phyloP scores from a whole-genome alignment of 768 basidiomycete species.

The Phanerodontia chrysosporium region DNA sequence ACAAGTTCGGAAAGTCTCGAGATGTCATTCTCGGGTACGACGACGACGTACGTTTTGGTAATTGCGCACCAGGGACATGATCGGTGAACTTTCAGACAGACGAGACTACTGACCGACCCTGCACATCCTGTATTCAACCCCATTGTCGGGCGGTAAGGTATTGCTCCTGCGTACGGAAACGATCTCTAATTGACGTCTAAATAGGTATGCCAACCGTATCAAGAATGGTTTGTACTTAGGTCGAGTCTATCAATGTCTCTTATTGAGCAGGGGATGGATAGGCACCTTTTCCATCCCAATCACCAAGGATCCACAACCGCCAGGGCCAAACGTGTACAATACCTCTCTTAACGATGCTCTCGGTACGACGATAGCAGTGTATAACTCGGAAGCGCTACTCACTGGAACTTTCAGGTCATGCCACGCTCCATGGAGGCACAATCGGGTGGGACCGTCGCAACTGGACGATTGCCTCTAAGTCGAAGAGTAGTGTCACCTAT shows the following conservation, averaged over 20 bases:
- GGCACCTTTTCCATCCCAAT: constrained; percentile 54
- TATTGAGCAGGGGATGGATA: no score
- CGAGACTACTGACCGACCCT: constrained; percentile 38
- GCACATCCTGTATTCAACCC: constrained; percentile 42
- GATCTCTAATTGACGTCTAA: constrained; percentile 16
- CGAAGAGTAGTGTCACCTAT: constrained; percentile 46
- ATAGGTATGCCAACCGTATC: constrained; percentile 50
- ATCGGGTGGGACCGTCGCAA: constrained; percentile 56
- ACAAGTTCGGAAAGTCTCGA: constrained; percentile 39
- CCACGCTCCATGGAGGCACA: constrained; percentile 53
- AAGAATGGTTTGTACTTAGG: constrained; percentile 43
- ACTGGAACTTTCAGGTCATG: constrained; percentile 25
- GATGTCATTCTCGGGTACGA: constrained; percentile 58
- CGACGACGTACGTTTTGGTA: constrained; percentile 37
- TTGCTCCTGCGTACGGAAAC: no score
- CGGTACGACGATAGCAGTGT: constrained; percentile 24
- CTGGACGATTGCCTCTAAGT: constrained; percentile 45
- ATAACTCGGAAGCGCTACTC: neutral
- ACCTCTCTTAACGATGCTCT: constrained; percentile 48
- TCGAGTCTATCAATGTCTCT: no score
- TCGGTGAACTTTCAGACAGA: constrained; percentile 21
- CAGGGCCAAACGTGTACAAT: constrained; percentile 43
- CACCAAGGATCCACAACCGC: constrained; percentile 39
- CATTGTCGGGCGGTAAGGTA: constrained; percentile 18
- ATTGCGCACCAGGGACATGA: neutral